phyloP scores from a whole-genome alignment of 2,329 filamentous ascomycete species.

The Trichoderma pleuroti region DNA sequence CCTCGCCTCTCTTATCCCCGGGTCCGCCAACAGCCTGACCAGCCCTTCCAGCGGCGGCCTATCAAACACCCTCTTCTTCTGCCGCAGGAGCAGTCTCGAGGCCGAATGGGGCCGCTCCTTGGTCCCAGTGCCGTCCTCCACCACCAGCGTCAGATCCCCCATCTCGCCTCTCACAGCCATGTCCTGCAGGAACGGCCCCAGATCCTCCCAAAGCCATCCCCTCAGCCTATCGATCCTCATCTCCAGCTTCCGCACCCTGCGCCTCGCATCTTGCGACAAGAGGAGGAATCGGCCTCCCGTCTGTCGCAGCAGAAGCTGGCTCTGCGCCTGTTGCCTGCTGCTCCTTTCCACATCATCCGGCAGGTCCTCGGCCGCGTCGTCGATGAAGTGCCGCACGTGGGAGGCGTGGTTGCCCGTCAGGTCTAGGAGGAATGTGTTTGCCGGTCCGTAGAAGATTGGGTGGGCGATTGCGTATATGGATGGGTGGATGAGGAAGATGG shows the following conservation, averaged over 20 bases:
- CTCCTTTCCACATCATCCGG: slow-evolving; percentile 17
- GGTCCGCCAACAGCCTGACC: slow-evolving; percentile 42
- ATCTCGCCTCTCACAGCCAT: slow-evolving; percentile 33
- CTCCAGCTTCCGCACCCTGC: slow-evolving; percentile 29
- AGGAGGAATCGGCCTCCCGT: slow-evolving; percentile 21
- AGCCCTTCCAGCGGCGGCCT: slow-evolving; percentile 34
- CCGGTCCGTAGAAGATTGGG: slow-evolving; percentile 31
- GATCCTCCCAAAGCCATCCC: slow-evolving; percentile 30
- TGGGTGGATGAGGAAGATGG: slow-evolving; percentile 34
- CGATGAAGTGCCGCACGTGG: slow-evolving; percentile 28
- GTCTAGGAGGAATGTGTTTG: slow-evolving; percentile 32
- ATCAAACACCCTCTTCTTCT: slow-evolving; percentile 24
- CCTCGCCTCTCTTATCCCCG: slow-evolving; percentile 40
- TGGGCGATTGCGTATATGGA: slow-evolving; percentile 32
- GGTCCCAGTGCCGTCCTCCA: background rate
- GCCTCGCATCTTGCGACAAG: slow-evolving; percentile 25
- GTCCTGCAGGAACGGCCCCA: slow-evolving; percentile 31
- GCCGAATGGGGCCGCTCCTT: slow-evolving; percentile 3
- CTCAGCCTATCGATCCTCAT: slow-evolving; percentile 31
- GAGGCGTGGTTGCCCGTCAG: slow-evolving; percentile 28
- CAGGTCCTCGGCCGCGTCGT: slow-evolving; percentile 21
- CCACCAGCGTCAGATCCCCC: slow-evolving; percentile 24
- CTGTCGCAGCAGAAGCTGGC: background rate
- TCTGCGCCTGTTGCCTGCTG: background rate
- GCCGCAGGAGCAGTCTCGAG: slow-evolving; percentile 20